Percentiles rank a stretch among this genome's conserved stretches.
Conservation (phyloP, 768 basidiomycete genomes). For the Lentinula guzmanii region DNA sequence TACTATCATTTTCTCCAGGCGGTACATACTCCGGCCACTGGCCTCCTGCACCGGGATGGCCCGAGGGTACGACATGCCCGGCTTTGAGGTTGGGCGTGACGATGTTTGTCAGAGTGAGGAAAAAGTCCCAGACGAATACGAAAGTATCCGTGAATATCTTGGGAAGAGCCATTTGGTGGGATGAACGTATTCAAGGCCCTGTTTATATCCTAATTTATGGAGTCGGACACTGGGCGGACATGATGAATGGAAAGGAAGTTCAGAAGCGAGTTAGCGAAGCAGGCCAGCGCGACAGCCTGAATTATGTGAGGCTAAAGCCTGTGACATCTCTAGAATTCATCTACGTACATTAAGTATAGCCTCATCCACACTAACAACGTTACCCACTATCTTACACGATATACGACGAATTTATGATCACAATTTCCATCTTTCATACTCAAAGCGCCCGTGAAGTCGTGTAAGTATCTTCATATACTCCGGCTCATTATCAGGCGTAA, state of each 20-base stretch:
- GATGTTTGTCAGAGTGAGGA: conserved; percentile 45
- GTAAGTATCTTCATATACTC: conserved; percentile 74
- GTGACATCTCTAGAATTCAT: too few relatives aligned
- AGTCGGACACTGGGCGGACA: background rate
- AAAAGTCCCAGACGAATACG: conserved; percentile 46
- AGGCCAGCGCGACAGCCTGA: background rate
- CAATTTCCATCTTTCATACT: conserved; percentile 50
- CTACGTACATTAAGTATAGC: too few relatives aligned
- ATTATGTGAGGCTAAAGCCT: too few relatives aligned
- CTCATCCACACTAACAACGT: too few relatives aligned
- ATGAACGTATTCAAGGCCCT: background rate
- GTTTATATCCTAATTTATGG: background rate
- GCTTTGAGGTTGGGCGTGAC: conserved; percentile 40
- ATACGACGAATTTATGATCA: background rate
- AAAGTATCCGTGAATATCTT: conserved; percentile 23
- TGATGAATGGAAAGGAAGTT: background rate
- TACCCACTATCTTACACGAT: too few relatives aligned
- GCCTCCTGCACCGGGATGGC: conserved; percentile 51
- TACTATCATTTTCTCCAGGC: conserved; percentile 57
- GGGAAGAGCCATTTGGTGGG: conserved; percentile 19
- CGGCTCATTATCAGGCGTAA: conserved; percentile 87
- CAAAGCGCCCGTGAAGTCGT: conserved; percentile 67
- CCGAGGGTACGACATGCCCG: conserved; percentile 52
- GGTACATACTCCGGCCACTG: conserved; percentile 64
- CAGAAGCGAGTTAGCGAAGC: background rate